Conservation (phyloP, 2,329 filamentous ascomycete species). For the Amylocarpus encephaloides region DNA sequence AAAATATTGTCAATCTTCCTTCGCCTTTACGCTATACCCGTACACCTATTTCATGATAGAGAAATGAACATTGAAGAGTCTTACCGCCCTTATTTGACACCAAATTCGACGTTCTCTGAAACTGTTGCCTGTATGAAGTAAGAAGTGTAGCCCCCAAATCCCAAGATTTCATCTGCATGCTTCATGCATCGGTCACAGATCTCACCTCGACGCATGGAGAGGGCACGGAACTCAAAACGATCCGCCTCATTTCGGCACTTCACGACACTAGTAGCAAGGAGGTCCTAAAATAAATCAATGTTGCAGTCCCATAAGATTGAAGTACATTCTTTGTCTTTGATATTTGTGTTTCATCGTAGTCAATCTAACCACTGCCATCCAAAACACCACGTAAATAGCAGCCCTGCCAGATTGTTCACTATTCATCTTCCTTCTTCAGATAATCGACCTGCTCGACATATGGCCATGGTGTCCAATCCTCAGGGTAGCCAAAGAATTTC, state of each 20-base stretch:
- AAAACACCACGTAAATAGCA: background rate
- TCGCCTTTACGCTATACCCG: too few species aligned
- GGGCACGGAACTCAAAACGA: background rate
- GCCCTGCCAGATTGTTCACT: background rate
- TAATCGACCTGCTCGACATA: conserved; percentile 1
- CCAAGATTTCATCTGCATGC: too few species aligned
- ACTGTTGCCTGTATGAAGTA: too few species aligned
- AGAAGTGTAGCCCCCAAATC: too few species aligned
- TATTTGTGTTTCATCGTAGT: background rate
- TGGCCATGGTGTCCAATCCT: background rate
- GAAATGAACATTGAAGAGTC: too few species aligned
- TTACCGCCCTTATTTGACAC: too few species aligned
- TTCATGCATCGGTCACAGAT: too few species aligned
- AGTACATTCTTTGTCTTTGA: background rate
- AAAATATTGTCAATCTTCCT: too few species aligned
- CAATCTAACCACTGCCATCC: background rate
- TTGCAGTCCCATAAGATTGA: background rate
- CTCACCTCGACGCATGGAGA: background rate
- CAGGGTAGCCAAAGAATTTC: background rate
- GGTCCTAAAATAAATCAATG: background rate
- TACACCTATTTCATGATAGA: too few species aligned
- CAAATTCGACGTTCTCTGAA: too few species aligned
- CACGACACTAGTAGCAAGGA: background rate
- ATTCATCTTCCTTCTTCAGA: background rate
- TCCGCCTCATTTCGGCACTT: background rate